A percentile compares a stretch with the other conserved stretches of the same genome.
Conservation (phyloP, 2,329 filamentous ascomycete species). For the Eutypa lata region DNA sequence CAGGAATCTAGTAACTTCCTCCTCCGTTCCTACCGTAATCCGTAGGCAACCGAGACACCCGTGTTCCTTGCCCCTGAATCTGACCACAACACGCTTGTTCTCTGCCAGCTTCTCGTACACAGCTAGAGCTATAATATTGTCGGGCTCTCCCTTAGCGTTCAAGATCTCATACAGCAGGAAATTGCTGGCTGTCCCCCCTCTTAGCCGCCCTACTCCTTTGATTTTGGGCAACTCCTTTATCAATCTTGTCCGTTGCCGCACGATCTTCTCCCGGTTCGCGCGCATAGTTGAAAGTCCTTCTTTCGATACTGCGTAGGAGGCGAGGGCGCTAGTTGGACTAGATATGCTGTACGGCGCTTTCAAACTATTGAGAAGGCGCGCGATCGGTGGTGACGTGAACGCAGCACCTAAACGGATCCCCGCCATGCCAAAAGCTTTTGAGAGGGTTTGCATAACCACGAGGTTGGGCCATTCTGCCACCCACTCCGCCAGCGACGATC, state of each 20-base stretch:
- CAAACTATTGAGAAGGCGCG: constrained; percentile 79
- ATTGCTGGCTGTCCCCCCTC: constrained; percentile 79
- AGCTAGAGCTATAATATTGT: constrained; percentile 72
- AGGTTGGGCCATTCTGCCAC: constrained; percentile 91
- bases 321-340: constrained; percentile 80
- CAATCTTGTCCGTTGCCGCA: constrained; percentile 74
- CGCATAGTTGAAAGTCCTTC: constrained; percentile 72
- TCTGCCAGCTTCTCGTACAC: constrained; percentile 86
- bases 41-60: constrained; percentile 86
- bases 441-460: constrained; percentile 97
- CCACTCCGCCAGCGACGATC: constrained; percentile 83
- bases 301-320: constrained; percentile 65
- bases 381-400: constrained; percentile 74
- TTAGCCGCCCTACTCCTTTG: constrained; percentile 73
- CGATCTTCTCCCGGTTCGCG: constrained; percentile 64
- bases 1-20: constrained; percentile 79
- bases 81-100: constrained; percentile 82
- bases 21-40: constrained; percentile 87
- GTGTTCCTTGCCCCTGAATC: constrained; percentile 89
- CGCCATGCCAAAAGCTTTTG: constrained; percentile 93
- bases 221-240: constrained; percentile 70
- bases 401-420: constrained; percentile 87
- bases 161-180: constrained; percentile 90
- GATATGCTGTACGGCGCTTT: constrained; percentile 97
- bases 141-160: constrained; percentile 67